Conservation (phyloP, 2,329 filamentous ascomycete species). For the Metarhizium rileyi region DNA sequence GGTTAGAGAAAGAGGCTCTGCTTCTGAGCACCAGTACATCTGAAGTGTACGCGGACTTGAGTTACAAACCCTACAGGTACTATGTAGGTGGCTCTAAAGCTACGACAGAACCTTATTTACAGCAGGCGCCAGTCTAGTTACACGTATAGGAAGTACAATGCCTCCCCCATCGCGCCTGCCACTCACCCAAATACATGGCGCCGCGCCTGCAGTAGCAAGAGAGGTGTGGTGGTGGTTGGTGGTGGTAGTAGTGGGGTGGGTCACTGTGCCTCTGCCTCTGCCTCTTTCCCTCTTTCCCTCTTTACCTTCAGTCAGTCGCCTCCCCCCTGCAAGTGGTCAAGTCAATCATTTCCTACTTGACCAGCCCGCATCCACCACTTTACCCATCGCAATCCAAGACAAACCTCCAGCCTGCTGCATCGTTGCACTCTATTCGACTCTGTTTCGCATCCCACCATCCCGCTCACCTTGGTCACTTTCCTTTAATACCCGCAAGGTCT, state of each 20-base stretch:
- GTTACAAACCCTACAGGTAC: too few relatives aligned
- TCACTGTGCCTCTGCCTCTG: background rate
- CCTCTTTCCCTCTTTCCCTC: background rate
- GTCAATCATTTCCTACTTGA: conserved; percentile 3
- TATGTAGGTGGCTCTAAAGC: too few relatives aligned
- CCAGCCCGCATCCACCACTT: background rate
- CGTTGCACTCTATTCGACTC: background rate
- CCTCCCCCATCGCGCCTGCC: background rate
- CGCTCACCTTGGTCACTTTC: background rate
- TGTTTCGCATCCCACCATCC: background rate
- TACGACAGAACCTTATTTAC: too few relatives aligned
- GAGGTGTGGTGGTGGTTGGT: too few relatives aligned
- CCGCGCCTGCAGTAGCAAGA: too few relatives aligned
- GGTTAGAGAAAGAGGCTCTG: too few relatives aligned
- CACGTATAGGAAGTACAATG: too few relatives aligned
- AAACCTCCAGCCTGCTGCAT: background rate
- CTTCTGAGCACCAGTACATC: too few relatives aligned
- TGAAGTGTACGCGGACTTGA: too few relatives aligned
- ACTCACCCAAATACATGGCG: background rate
- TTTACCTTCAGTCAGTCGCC: too few relatives aligned
- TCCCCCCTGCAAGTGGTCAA: too few relatives aligned
- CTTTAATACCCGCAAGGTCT: background rate
- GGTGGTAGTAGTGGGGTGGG: background rate
- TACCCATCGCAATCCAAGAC: conserved; percentile 3
- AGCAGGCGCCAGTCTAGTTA: too few relatives aligned